Percentiles rank a stretch among this genome's conserved stretches.
Evolutionary conservation across 75 land plant genomes (phyloP).

Genomic region (Pinus albicaulis): DNA sequence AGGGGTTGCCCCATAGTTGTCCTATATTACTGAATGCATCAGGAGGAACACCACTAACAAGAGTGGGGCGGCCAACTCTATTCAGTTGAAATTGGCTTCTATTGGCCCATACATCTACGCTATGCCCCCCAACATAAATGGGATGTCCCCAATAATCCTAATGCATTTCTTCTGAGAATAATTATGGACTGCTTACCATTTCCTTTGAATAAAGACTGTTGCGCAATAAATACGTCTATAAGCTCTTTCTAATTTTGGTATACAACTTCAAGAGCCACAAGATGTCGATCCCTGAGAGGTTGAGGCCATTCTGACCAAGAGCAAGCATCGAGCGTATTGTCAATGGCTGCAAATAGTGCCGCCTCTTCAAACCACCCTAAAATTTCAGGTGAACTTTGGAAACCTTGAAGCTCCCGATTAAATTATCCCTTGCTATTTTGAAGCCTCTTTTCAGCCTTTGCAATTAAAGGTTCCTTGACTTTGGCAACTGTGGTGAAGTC

Average conservation of each 20-base stretch:
- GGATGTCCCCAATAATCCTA: constrained; percentile 94
- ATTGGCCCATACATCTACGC: constrained; percentile 98
- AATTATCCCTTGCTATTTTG: too few relatives aligned
- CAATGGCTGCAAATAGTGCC: constrained; percentile 96
- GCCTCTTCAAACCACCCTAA: constrained; percentile 98
- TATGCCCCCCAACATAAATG: constrained; percentile 92
- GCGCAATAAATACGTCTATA: constrained; percentile 80
- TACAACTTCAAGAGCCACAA: constrained; percentile 63
- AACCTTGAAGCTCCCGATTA: too few relatives aligned
- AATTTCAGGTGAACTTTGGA: too few relatives aligned
- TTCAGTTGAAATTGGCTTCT: constrained; percentile 70
- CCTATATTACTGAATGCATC: constrained; percentile 97
- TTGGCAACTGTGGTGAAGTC: constrained; percentile 56
- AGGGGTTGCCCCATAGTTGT: constrained; percentile 96
- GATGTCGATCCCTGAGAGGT: constrained; percentile 81
- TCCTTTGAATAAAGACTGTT: constrained; percentile 95
- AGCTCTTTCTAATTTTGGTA: constrained; percentile 64
- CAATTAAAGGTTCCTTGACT: constrained; percentile 78
- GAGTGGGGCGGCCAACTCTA: constrained; percentile 56
- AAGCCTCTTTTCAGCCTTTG: too few relatives aligned
- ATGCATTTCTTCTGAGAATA: constrained; percentile 89
- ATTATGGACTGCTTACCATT: constrained; percentile 80
- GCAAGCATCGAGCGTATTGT: constrained; percentile 35
- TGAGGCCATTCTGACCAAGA: constrained; percentile 93
- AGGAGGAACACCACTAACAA: constrained; percentile 96